phyloP scores from a whole-genome alignment of 2,329 filamentous ascomycete species.

The Colletotrichum aenigma region DNA sequence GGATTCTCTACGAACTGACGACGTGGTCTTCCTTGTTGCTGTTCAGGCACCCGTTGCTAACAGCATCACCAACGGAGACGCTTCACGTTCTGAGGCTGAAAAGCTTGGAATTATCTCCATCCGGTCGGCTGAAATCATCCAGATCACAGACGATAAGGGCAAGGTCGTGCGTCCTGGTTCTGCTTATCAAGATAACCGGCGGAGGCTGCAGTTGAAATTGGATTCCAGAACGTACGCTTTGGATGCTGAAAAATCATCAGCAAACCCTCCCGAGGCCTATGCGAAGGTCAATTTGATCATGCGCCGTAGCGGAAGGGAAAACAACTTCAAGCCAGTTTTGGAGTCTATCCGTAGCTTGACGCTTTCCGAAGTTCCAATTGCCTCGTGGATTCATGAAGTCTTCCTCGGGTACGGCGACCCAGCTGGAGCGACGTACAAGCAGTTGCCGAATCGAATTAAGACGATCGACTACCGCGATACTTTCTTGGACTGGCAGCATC shows the following conservation, averaged over 20 bases:
- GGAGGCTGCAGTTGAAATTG: slow-evolving; percentile 80
- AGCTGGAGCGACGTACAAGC: slow-evolving; percentile 82
- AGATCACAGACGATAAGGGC: slow-evolving; percentile 85
- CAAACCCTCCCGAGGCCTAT: slow-evolving; percentile 80
- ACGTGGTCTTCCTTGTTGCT: slow-evolving; percentile 86
- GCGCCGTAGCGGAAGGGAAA: slow-evolving; percentile 83
- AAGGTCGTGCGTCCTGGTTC: slow-evolving; percentile 69
- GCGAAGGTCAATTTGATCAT: slow-evolving; percentile 85
- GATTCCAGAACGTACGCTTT: slow-evolving; percentile 79
- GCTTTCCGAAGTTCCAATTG: slow-evolving; percentile 82
- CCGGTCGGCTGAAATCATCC: slow-evolving; percentile 83
- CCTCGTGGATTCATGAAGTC: slow-evolving; percentile 93
- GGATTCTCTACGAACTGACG: slow-evolving; percentile 85
- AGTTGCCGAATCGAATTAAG: slow-evolving; percentile 76
- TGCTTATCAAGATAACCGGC: slow-evolving; percentile 67
- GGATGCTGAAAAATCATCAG: slow-evolving; percentile 70
- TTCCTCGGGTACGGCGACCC: slow-evolving; percentile 98
- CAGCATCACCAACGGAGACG: slow-evolving; percentile 56
- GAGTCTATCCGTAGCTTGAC: slow-evolving; percentile 89
- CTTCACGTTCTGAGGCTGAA: slow-evolving; percentile 54
- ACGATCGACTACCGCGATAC: slow-evolving; percentile 92
- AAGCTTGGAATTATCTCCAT: slow-evolving; percentile 72
- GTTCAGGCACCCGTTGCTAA: slow-evolving; percentile 67
- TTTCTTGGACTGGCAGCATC: slow-evolving; percentile 93
- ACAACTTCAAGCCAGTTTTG: slow-evolving; percentile 94